These are phyloP conservation scores for Juglanconis juglandina DNA, from an alignment of 2,329 filamentous ascomycete genomes.

Conservation along the genomic window DNA sequence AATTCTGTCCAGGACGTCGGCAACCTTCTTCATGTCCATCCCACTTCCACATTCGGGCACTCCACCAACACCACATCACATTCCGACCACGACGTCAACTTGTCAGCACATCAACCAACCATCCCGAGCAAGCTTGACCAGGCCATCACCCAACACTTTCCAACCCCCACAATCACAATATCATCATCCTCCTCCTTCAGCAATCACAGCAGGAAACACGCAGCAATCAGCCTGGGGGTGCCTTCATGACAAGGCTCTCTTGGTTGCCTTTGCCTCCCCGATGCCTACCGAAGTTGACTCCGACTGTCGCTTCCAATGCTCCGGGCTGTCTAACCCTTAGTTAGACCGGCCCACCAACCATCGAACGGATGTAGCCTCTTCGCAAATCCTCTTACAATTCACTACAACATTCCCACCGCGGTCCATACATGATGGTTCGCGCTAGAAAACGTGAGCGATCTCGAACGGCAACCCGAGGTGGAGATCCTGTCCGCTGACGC, in stretches of 20 bases:
- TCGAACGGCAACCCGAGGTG: too few relatives aligned
- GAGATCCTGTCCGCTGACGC: conserved; percentile 21
- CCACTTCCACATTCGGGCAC: not conserved
- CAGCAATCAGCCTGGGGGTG: conserved; percentile 17
- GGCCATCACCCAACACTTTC: not conserved
- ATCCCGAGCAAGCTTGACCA: not conserved
- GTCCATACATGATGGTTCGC: conserved; percentile 57
- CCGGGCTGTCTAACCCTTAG: conserved; percentile 42
- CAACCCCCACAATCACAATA: not conserved
- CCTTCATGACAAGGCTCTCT: conserved; percentile 19
- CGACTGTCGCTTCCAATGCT: conserved; percentile 38
- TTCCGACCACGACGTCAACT: not conserved
- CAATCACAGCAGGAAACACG: not conserved
- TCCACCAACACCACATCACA: not conserved
- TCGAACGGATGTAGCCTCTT: conserved; percentile 44
- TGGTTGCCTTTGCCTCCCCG: conserved; percentile 28
- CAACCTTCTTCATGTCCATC: not conserved
- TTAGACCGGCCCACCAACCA: conserved; percentile 27
- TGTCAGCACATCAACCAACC: not conserved
- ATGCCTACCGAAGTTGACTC: conserved; percentile 43
- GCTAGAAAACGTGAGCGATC: conserved; percentile 55
- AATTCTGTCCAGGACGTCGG: not conserved
- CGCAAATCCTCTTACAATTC: conserved; percentile 21
- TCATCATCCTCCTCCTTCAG: not conserved
- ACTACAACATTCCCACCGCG: conserved; percentile 30